Percentiles rank a stretch among this genome's conserved stretches.
Evolutionary conservation across 2,329 filamentous ascomycete genomes (phyloP).

Genomic region (Domatiomyces globalis): DNA sequence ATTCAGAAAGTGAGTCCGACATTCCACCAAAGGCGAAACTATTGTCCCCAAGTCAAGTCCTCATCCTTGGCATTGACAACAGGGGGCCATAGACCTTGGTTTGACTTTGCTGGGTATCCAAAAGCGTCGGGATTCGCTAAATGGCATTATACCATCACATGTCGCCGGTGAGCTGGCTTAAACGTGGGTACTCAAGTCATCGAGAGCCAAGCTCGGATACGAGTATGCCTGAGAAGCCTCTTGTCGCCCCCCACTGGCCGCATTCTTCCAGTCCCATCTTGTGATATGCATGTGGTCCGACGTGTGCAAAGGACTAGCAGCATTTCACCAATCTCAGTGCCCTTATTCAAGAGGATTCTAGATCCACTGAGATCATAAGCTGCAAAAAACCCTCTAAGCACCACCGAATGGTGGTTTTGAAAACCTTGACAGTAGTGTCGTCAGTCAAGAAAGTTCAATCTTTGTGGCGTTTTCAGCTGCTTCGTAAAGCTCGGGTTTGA

Average conservation of each 20-base stretch:
- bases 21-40: slow-evolving; percentile 42
- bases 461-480: too few relatives aligned
- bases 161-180: slow-evolving; percentile 28
- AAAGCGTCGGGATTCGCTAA: slow-evolving; percentile 23
- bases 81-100: slow-evolving; percentile 30
- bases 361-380: too few relatives aligned
- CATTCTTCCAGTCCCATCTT: slow-evolving; percentile 18
- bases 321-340: too few relatives aligned
- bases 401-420: too few relatives aligned
- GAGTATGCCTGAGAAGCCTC: slow-evolving; percentile 14
- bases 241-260: slow-evolving; percentile 17
- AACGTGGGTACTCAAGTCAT: slow-evolving; percentile 28
- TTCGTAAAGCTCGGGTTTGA: too few relatives aligned
- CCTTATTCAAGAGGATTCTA: too few relatives aligned
- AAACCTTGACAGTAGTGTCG: too few relatives aligned
- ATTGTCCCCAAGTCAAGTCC: slow-evolving; percentile 16
- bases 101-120: slow-evolving; percentile 22
- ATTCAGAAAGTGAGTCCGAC: slow-evolving; percentile 45
- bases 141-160: slow-evolving; percentile 27
- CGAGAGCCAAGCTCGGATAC: slow-evolving; percentile 28
- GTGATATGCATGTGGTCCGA: too few relatives aligned
- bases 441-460: too few relatives aligned
- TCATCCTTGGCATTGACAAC: slow-evolving; percentile 21
- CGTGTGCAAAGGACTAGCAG: too few relatives aligned
- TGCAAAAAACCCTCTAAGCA: too few relatives aligned